Evolutionary conservation across 495 filamentous ascomycete genomes (phyloP).

Genomic region (Tuber melanosporum): DNA sequence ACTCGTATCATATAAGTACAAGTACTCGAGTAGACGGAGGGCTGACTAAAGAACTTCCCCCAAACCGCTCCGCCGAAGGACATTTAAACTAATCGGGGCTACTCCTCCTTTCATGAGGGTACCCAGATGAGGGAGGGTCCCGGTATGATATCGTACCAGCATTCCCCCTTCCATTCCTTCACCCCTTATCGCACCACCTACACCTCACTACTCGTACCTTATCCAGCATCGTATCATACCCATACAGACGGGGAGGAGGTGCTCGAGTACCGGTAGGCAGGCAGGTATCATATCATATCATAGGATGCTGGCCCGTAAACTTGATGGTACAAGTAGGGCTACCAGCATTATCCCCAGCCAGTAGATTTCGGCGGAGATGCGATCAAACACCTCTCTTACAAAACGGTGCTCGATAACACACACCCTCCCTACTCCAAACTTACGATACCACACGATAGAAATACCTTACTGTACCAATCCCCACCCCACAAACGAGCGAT

Average conservation of each 20-base stretch:
- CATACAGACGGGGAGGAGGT: not conserved
- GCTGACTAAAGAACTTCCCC: not conserved
- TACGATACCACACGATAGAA: not conserved
- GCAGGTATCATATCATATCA: not conserved
- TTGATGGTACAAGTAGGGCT: not conserved
- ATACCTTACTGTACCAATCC: not conserved
- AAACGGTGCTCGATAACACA: not conserved
- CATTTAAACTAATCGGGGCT: not conserved
- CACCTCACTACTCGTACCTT: not conserved
- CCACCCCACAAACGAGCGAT: not conserved
- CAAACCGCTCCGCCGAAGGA: not conserved
- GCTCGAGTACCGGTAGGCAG: not conserved
- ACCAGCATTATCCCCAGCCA: not conserved
- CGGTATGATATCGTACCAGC: not conserved
- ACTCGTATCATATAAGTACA: not conserved
- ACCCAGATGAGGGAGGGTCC: not conserved
- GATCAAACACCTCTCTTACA: not conserved
- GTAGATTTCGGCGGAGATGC: conserved; percentile 3
- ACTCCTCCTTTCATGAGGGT: no score
- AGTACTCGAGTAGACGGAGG: not conserved
- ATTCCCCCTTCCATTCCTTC: not conserved
- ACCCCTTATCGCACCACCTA: not conserved
- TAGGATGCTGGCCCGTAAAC: not conserved
- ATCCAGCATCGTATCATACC: not conserved
- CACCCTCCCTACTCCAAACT: not conserved